Conservation (phyloP, 2,329 filamentous ascomycete genomes). For the Zasmidium angulare region DNA sequence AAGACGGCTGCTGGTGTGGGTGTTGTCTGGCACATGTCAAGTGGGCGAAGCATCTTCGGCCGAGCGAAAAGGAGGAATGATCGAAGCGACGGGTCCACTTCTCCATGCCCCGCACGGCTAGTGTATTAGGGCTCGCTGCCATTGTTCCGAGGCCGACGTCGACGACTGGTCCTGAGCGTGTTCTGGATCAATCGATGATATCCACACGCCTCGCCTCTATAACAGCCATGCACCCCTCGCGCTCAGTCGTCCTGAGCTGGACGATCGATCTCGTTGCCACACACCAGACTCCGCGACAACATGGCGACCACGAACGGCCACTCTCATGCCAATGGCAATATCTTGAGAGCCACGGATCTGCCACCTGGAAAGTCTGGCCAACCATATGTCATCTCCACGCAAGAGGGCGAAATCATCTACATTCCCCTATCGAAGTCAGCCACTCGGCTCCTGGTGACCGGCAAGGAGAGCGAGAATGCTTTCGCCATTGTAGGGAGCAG, state of each 20-base stretch:
- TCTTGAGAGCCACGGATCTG: slow-evolving; percentile 9
- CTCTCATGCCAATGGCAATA: background rate
- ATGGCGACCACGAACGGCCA: slow-evolving; percentile 4
- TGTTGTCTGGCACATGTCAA: background rate
- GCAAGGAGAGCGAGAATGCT: slow-evolving; percentile 52
- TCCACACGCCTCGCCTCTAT: too few relatives aligned
- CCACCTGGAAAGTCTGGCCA: slow-evolving; percentile 23
- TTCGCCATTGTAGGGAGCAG: slow-evolving; percentile 55
- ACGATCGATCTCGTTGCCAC: background rate
- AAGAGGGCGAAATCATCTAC: slow-evolving; percentile 52
- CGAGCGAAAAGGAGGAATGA: background rate
- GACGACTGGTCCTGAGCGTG: too few relatives aligned
- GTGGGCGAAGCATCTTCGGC: background rate
- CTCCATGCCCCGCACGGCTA: background rate
- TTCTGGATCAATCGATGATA: too few relatives aligned
- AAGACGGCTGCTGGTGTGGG: background rate
- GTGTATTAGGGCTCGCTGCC: slow-evolving; percentile 11
- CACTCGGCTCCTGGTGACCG: slow-evolving; percentile 53
- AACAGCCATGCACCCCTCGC: background rate
- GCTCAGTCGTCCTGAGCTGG: background rate
- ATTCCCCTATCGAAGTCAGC: slow-evolving; percentile 55
- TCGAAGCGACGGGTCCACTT: background rate
- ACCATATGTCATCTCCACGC: slow-evolving; percentile 29
- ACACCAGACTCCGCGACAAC: background rate
- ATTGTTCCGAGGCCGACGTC: slow-evolving; percentile 2